Evolutionary conservation across 176 grass and related monocot species (phyloP).

Genomic region (Oryza brachyantha): DNA sequence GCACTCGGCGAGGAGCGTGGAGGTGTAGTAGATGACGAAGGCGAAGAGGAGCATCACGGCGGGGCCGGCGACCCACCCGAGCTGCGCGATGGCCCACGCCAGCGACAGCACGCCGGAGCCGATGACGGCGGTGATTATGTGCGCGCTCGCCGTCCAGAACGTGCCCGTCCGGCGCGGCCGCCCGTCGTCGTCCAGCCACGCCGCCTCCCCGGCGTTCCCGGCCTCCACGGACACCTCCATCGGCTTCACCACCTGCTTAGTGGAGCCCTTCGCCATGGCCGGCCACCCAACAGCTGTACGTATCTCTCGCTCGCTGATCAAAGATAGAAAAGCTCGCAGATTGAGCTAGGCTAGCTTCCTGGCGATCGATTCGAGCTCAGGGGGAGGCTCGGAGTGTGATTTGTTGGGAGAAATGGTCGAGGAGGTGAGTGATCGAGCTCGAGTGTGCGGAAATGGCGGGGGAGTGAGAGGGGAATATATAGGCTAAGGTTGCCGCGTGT

Average conservation of each 20-base stretch:
- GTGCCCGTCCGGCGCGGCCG: conserved; percentile 41
- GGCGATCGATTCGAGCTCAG: background rate
- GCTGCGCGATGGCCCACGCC: conserved; percentile 70
- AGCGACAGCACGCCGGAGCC: conserved; percentile 73
- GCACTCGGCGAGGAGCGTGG: conserved; percentile 64
- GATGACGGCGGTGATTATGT: conserved; percentile 71
- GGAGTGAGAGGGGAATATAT: background rate
- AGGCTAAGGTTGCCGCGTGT: background rate
- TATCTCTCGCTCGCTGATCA: no score
- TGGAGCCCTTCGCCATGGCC: background rate
- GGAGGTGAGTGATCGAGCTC: background rate
- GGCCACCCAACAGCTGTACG: no score
- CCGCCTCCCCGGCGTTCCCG: conserved; percentile 24
- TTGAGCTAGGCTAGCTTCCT: no score
- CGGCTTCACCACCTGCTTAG: background rate
- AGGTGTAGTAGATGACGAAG: conserved; percentile 70
- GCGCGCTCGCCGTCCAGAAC: conserved; percentile 62
- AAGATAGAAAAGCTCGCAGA: no score
- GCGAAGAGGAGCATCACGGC: conserved; percentile 62
- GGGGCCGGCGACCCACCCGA: conserved; percentile 67
- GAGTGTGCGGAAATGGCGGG: background rate
- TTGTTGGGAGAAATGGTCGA: background rate
- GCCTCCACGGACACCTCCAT: conserved; percentile 52
- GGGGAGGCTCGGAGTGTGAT: no score
- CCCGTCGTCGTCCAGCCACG: conserved; percentile 57